Evolutionary conservation across 495 filamentous ascomycete species (phyloP).

Genomic region (Daldinia decipiens): DNA sequence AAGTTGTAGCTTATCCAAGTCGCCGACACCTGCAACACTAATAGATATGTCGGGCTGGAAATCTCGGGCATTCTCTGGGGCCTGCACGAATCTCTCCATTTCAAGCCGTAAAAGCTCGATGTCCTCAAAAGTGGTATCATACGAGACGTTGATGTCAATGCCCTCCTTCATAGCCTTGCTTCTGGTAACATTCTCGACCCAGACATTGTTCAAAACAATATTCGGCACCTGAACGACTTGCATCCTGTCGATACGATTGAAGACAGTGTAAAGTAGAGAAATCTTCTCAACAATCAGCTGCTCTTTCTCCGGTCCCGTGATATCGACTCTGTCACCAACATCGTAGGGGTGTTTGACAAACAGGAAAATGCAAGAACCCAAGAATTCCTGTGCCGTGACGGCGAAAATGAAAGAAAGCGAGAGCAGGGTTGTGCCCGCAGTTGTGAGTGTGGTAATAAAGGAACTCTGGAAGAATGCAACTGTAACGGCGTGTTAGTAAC

Average conservation of each 20-base stretch:
- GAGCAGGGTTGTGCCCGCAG: slow-evolving; percentile 93
- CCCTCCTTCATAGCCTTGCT: slow-evolving; percentile 92
- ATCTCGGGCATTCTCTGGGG: slow-evolving; percentile 88
- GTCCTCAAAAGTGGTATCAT: slow-evolving; percentile 87
- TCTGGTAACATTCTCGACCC: slow-evolving; percentile 92
- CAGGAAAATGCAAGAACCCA: slow-evolving; percentile 96
- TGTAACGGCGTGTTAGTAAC: slow-evolving; percentile 44
- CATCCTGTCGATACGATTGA: slow-evolving; percentile 82
- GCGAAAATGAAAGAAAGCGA: slow-evolving; percentile 95
- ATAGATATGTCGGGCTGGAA: slow-evolving; percentile 87
- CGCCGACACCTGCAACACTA: slow-evolving; percentile 79
- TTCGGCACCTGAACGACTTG: slow-evolving; percentile 86
- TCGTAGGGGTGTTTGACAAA: slow-evolving; percentile 96
- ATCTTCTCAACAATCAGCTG: slow-evolving; percentile 91
- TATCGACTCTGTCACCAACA: slow-evolving; percentile 92
- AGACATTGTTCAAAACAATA: slow-evolving; percentile 86
- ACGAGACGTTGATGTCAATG: slow-evolving; percentile 79
- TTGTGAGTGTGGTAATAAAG: slow-evolving; percentile 87
- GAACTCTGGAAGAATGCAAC: slow-evolving; percentile 86
- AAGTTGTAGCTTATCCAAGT: slow-evolving; percentile 88
- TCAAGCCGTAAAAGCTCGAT: slow-evolving; percentile 83
- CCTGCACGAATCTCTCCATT: slow-evolving; percentile 83
- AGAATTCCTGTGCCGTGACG: slow-evolving; percentile 88
- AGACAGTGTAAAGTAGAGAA: slow-evolving; percentile 91
- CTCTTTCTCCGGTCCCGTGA: slow-evolving; percentile 68